Conservation (phyloP, 1,284 basidiomycete species). For the Irpex rosettiformis region DNA sequence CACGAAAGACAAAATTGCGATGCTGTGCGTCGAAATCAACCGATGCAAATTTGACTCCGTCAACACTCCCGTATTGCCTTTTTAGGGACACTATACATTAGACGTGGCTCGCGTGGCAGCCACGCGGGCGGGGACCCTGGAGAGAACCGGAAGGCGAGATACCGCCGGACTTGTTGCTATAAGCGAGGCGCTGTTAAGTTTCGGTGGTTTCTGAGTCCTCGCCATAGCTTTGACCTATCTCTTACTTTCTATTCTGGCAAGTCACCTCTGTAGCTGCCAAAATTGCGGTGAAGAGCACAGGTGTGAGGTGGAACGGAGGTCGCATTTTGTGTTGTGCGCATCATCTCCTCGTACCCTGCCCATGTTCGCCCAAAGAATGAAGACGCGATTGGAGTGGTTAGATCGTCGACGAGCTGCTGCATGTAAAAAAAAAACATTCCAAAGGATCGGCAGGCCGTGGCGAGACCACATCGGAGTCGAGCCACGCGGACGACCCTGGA, state of each 20-base stretch:
- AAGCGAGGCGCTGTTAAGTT: constrained; percentile 6
- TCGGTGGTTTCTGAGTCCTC: background rate
- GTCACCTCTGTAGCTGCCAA: too few relatives aligned
- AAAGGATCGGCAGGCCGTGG: background rate
- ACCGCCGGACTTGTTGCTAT: constrained; percentile 11
- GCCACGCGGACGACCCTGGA: background rate
- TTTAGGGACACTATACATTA: too few relatives aligned
- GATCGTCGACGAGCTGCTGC: too few relatives aligned
- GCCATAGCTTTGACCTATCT: background rate
- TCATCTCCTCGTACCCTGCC: too few relatives aligned
- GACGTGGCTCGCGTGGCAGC: constrained; percentile 13
- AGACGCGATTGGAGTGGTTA: background rate
- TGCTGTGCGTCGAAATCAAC: background rate
- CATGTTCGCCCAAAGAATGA: background rate
- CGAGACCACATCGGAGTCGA: background rate
- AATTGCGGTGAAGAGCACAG: background rate
- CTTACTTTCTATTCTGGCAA: too few relatives aligned
- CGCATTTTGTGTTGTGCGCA: background rate
- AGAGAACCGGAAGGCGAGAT: constrained; percentile 4
- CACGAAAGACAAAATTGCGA: background rate
- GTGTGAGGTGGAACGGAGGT: background rate
- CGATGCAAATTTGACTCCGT: background rate
- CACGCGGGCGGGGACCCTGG: constrained; percentile 6
- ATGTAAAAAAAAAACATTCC: background rate
- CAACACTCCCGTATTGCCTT: background rate